Evolutionary conservation across 257 asterid species (phyloP).

Genomic region (Paraleonurus japonicus): DNA sequence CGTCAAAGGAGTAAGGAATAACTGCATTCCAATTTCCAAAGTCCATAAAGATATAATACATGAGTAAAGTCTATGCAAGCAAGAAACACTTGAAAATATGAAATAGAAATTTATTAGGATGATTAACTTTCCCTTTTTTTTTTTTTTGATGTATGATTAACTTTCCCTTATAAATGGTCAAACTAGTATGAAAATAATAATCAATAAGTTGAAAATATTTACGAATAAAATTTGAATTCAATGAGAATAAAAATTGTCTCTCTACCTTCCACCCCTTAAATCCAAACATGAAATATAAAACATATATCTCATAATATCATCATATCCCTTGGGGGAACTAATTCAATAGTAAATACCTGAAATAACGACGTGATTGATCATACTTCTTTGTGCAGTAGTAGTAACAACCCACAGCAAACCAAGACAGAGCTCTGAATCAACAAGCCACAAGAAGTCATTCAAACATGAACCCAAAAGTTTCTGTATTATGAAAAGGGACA

Average conservation of each 20-base stretch:
- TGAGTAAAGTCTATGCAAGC: background rate
- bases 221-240: background rate
- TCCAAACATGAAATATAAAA: background rate
- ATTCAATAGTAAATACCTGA: constrained; percentile 51
- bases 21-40: background rate
- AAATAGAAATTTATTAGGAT: constrained; percentile 1
- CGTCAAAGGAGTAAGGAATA: background rate
- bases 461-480: constrained; percentile 17
- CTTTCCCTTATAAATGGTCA: background rate
- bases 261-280: constrained; percentile 2
- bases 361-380: constrained; percentile 94
- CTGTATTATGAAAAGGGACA: constrained; percentile 7
- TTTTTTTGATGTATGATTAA: too few relatives aligned
- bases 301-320: constrained; percentile 6
- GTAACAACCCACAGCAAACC: constrained; percentile 99
- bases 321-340: background rate
- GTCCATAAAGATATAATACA: background rate
- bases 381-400: constrained; percentile 88
- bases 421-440: constrained; percentile 81
- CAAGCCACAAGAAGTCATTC: constrained; percentile 27
- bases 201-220: background rate
- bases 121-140: background rate
- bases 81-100: constrained; percentile 5
- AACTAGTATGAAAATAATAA: background rate
- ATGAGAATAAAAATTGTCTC: background rate